Conservation (phyloP, 306 rosid species). For the Vachellia collinsii region DNA sequence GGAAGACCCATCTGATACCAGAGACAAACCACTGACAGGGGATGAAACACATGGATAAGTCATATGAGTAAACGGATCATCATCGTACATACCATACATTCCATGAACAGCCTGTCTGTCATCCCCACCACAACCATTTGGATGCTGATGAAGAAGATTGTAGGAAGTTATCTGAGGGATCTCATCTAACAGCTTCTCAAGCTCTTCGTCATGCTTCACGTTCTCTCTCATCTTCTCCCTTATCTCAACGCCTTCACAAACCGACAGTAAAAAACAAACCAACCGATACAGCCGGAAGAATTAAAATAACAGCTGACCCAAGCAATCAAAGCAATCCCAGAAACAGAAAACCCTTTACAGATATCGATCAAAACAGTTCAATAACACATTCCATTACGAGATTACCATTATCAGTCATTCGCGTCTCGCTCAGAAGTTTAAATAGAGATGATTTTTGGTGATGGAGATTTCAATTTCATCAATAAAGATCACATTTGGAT, state of each 20-base stretch:
- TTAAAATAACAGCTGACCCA: not conserved
- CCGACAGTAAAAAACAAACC: not conserved
- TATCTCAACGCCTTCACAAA: constrained; percentile 6
- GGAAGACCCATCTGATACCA: constrained; percentile 58
- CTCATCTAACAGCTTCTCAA: constrained; percentile 59
- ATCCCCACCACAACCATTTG: constrained; percentile 28
- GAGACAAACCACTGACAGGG: constrained; percentile 55
- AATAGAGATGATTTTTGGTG: constrained; percentile 27
- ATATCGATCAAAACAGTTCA: constrained; percentile 18
- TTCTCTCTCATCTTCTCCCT: constrained; percentile 37
- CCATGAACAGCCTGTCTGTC: constrained; percentile 31
- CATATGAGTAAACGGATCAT: constrained; percentile 42
- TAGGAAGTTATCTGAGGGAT: constrained; percentile 59
- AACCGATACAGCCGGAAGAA: not conserved
- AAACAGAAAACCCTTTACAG: constrained; percentile 29
- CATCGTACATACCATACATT: constrained; percentile 44
- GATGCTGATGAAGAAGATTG: constrained; percentile 37
- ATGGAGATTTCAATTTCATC: constrained; percentile 21
- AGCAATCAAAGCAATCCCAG: constrained; percentile 30
- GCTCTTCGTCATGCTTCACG: constrained; percentile 38
- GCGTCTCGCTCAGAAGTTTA: not conserved
- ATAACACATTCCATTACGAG: constrained; percentile 18
- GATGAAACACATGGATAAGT: constrained; percentile 46
- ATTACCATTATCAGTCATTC: constrained; percentile 1
- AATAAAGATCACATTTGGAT: constrained; percentile 16